A percentile compares a stretch with the other conserved stretches of the same genome.
Conservation (phyloP, 768 basidiomycete genomes). For the Phlegmacium glaucopus region DNA sequence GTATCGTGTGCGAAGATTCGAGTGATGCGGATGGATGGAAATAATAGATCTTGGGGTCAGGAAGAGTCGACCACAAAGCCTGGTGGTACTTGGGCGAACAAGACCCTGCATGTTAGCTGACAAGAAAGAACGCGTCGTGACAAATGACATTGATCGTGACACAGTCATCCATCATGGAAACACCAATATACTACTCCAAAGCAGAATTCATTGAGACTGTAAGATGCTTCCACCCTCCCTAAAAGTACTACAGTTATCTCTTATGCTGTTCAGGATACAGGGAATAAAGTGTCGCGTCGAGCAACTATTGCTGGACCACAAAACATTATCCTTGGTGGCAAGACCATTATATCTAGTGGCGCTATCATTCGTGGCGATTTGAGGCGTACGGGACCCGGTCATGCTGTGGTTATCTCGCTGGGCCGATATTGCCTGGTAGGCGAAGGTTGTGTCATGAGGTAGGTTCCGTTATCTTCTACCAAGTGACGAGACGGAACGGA, state of each 20-base stretch:
- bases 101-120: constrained; percentile 5
- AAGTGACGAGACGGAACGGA: background rate
- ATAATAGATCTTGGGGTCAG: background rate
- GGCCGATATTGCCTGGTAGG: constrained; percentile 92
- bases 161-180: constrained; percentile 47
- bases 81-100: constrained; percentile 3
- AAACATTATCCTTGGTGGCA: constrained; percentile 96
- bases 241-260: background rate
- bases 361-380: constrained; percentile 95
- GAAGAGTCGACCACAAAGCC: background rate
- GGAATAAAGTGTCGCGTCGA: constrained; percentile 92
- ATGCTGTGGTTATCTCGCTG: constrained; percentile 90
- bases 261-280: constrained; percentile 66
- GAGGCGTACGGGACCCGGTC: constrained; percentile 82
- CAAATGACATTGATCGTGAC: background rate
- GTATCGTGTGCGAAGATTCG: background rate
- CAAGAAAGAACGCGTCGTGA: background rate
- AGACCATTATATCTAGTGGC: constrained; percentile 89
- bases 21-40: background rate
- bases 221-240: constrained; percentile 12
- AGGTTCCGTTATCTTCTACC: background rate
- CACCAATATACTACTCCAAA: constrained; percentile 75
- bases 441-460: constrained; percentile 88
- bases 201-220: constrained; percentile 90
- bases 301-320: constrained; percentile 91